Conservation (phyloP, 1,284 basidiomycete genomes). For the Boletus sp. region DNA sequence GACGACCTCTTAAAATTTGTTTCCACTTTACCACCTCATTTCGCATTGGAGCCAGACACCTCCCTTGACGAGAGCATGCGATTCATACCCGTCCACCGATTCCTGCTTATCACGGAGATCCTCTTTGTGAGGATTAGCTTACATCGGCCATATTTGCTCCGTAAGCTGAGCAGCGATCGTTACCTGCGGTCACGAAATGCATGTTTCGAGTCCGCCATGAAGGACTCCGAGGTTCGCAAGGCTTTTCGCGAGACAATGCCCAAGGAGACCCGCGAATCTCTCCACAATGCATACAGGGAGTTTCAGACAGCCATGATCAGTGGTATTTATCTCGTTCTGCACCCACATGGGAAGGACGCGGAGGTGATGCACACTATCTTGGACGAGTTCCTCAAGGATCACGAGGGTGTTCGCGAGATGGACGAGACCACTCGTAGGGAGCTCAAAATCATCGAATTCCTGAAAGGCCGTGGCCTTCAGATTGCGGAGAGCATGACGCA, state of each 20-base stretch:
- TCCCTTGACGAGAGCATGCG: conserved; percentile 64
- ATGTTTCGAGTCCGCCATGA: conserved; percentile 76
- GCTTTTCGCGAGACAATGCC: conserved; percentile 59
- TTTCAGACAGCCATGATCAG: conserved; percentile 85
- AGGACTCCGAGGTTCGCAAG: conserved; percentile 68
- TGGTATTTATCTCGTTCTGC: conserved; percentile 76
- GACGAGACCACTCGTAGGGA: conserved; percentile 79
- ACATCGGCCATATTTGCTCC: conserved; percentile 74
- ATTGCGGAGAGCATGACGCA: conserved; percentile 37
- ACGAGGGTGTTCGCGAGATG: conserved; percentile 63
- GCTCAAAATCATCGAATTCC: conserved; percentile 75
- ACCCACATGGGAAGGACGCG: conserved; percentile 67
- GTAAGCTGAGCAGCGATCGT: conserved; percentile 69
- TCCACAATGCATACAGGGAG: conserved; percentile 77
- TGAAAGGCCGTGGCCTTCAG: conserved; percentile 63
- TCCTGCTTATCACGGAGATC: conserved; percentile 75
- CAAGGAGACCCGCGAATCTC: conserved; percentile 59
- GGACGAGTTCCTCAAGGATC: conserved; percentile 71
- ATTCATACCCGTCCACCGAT: conserved; percentile 72
- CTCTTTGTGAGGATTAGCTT: conserved; percentile 76
- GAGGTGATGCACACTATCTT: conserved; percentile 71
- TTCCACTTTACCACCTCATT: conserved; percentile 72
- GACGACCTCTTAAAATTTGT: conserved; percentile 83
- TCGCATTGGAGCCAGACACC: conserved; percentile 72
- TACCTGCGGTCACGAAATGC: conserved; percentile 70